phyloP scores from a whole-genome alignment of 805 yeast genomes.

The Kurtzmaniella fragi region DNA sequence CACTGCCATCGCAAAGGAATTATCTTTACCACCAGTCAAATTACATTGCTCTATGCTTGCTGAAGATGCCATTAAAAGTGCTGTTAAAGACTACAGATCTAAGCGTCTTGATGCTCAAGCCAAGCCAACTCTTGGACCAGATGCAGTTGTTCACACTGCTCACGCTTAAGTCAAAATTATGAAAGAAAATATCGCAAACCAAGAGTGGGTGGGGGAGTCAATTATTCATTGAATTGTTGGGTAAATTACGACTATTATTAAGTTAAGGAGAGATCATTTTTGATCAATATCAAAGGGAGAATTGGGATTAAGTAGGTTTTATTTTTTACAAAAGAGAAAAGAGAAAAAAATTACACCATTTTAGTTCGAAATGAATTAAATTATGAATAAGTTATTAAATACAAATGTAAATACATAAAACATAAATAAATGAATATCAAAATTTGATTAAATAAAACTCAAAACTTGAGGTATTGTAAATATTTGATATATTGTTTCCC shows the following conservation, averaged over 20 bases:
- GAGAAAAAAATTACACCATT: too few relatives aligned
- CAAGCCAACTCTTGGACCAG: conserved; percentile 60
- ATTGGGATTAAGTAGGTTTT: too few relatives aligned
- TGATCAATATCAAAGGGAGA: too few relatives aligned
- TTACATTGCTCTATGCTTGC: conserved; percentile 98
- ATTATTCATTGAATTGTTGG: too few relatives aligned
- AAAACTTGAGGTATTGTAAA: conserved; percentile 7
- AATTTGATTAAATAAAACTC: background rate
- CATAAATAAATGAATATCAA: background rate
- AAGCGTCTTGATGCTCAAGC: conserved; percentile 49
- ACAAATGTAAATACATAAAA: background rate
- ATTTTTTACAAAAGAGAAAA: too few relatives aligned
- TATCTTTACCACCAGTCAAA: conserved; percentile 94
- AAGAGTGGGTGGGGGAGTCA: too few relatives aligned
- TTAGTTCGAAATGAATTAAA: too few relatives aligned
- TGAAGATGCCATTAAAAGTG: conserved; percentile 97
- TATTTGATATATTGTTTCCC: conserved; percentile 26
- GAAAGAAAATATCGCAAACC: too few relatives aligned
- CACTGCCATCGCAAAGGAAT: conserved; percentile 90
- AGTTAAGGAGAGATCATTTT: too few relatives aligned
- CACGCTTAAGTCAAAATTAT: conserved; percentile 4
- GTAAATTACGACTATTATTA: too few relatives aligned
- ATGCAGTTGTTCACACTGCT: conserved; percentile 29
- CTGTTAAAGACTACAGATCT: conserved; percentile 88
- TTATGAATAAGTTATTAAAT: background rate